Evolutionary conservation across 441 rosid genomes (phyloP), one percentile per base, ranked within the genome.

Genomic region (Erodium texanum): DNA sequence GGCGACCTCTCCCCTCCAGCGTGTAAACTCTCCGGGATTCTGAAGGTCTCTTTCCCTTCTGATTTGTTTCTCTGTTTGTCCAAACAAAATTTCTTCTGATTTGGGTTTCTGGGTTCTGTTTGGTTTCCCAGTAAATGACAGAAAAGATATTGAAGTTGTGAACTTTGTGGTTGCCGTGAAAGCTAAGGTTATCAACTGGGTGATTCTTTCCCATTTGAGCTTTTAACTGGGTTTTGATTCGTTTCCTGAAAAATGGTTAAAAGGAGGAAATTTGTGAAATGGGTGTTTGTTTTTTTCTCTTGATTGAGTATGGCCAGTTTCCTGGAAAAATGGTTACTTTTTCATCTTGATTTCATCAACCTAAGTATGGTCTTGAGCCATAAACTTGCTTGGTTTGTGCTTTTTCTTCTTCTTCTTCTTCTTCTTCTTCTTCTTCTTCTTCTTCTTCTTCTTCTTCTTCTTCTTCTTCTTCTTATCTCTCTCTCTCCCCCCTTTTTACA

Each of bases 21-120:
- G 34, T 29, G 34, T 29, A 29, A 29, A 50, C 52, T 76, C 76
- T 41, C 48, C 14, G 69, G 27, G 19, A 27, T 24, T 9, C 29
- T 23, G 14, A 66, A 76, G 80, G 77, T 78, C 62, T 78, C 62
- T 61, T 54, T 23, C 76, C 3, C 64, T 16, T 66, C 14, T 27
- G 36, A 1, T 45, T 24, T 52, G 16, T n/a, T 63, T 5, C 54
- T 72, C 68, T 65, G 24, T 52, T 70, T 32, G 56, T 50, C 7
- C 58, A 50, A 50, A 50, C 20, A n/a, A 50, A 50, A 50, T 15
- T n/a, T 50, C 23, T 29, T 29, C 34, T 29, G 34, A 29, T 50
- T 68, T 15, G 34, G 34, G 23, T 18, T 59, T 65, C 22, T 50
- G 48, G 36, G 0, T 45, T 23, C 20, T 66, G 73, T 70, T 71